Evolutionary conservation across 1,139 yeast genomes (phyloP).

Genomic region (Blastobotrys apis): DNA sequence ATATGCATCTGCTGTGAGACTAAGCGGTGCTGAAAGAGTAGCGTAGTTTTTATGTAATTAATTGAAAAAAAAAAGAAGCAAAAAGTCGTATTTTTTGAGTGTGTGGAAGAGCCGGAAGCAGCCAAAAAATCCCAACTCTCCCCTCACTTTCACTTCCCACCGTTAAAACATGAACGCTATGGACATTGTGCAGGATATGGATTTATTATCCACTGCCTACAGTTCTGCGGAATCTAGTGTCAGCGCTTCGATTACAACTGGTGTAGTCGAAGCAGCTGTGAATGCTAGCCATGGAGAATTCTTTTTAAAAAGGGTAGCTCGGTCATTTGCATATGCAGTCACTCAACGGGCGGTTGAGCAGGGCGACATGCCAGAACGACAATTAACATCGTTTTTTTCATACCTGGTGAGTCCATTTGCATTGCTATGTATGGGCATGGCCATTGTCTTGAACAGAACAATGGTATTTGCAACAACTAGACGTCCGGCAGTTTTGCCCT

Average conservation of each 20-base stretch:
- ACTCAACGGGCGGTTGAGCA: constrained; percentile 26
- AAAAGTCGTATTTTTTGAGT: too few species aligned
- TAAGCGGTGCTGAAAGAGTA: constrained; percentile 74
- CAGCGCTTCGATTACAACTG: neutral
- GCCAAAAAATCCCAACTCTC: too few species aligned
- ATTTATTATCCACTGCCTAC: constrained; percentile 6
- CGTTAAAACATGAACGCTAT: constrained; percentile 12
- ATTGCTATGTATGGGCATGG: constrained; percentile 56
- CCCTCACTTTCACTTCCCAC: neutral
- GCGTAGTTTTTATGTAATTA: constrained; percentile 11
- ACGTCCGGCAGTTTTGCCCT: constrained; percentile 35
- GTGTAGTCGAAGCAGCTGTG: neutral
- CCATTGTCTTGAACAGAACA: constrained; percentile 60
- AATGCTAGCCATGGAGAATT: constrained; percentile 16
- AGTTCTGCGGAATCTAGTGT: neutral
- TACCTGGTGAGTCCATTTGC: constrained; percentile 50
- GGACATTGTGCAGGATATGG: constrained; percentile 14
- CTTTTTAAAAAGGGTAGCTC: constrained; percentile 20
- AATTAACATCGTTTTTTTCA: constrained; percentile 20
- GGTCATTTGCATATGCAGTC: constrained; percentile 22
- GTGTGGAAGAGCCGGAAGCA: too few species aligned
- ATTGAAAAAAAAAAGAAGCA: neutral
- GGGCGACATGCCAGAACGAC: constrained; percentile 28
- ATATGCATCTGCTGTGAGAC: constrained; percentile 94
- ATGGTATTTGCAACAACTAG: constrained; percentile 63